phyloP scores from a whole-genome alignment of 257 asterid genomes.

The Solanum stenotomum region DNA sequence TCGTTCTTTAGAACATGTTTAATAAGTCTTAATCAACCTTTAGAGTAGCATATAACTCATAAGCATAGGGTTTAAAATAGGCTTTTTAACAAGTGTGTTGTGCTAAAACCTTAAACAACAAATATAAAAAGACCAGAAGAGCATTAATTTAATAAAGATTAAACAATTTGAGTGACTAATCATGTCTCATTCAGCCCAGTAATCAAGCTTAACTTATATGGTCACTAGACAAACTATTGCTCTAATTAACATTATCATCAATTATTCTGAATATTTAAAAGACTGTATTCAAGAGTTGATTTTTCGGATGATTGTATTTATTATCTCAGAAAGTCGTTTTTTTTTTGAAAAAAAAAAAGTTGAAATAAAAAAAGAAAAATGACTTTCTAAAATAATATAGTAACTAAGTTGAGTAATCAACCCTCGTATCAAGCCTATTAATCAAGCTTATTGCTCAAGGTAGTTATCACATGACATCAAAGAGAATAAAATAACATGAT shows the following conservation, averaged over 20 bases:
- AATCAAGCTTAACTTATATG: background rate
- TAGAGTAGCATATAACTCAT: background rate
- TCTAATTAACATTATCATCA: background rate
- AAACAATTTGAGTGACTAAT: background rate
- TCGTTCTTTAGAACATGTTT: background rate
- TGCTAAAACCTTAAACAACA: background rate
- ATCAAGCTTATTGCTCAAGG: background rate
- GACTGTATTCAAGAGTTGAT: background rate
- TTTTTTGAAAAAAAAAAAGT: fast-evolving
- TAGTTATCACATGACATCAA: background rate
- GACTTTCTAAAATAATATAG: background rate
- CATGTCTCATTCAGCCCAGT: background rate
- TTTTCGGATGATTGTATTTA: background rate
- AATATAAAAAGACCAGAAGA: background rate
- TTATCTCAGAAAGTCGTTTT: background rate
- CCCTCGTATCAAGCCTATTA: fast-evolving
- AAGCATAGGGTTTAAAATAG: background rate
- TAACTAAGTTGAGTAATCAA: background rate
- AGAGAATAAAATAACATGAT: background rate
- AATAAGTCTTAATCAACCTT: background rate
- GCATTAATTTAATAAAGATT: background rate
- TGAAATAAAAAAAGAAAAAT: background rate
- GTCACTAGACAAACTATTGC: background rate
- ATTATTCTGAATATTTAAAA: background rate
- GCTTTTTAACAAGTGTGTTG: background rate